Evolutionary conservation across 345 rosid genomes (phyloP), one percentile per base, ranked within the genome.

Genomic region (Tarenaya hassleriana): DNA sequence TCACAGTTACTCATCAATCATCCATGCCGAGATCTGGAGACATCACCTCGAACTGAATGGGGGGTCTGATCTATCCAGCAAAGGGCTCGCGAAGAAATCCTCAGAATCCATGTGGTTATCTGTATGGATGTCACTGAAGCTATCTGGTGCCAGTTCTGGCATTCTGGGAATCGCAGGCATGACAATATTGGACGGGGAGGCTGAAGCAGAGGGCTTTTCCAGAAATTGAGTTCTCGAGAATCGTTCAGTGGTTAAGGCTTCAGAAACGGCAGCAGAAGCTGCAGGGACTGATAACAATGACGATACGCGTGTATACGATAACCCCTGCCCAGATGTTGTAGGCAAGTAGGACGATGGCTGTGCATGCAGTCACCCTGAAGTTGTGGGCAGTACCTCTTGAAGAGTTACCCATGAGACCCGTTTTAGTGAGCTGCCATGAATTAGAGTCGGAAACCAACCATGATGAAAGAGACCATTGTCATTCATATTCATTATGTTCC

Each of bases 401-500:
- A 59, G 44, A 46, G 50, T 45, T 37, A 15, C 55, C 52, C 55
- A 55, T 15, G 66, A 32, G 11, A 31, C 60, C 4, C 24, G 50
- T 19, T 53, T 34, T 24, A 63, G 46, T 1, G 65, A 57, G 10
- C 35, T 41, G 7, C 44, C 44, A 41, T 12, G 16, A 12, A 16
- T 7, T 7, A n/a, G n/a, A n/a, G n/a, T n/a, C n/a, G n/a, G n/a
- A n/a, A 62, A 38, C 7, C 39, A 18, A 1, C 44, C 65, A 20
- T 66, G 64, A 20, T 12, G 49, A 53, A 47, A 39, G 3, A 53
- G 45, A 3, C 0, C 16, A 12, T 58, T 21, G 40, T 66, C 70
- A 32, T 70, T 68, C 27, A 67, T 56, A 17, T 78, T 69, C 78
- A 74, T 61, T 37, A 67, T 72, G 46, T 72, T 69, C 73, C 80